Conservation (phyloP, 2,329 filamentous ascomycete species). For the Beauveria rudraprayagi region DNA sequence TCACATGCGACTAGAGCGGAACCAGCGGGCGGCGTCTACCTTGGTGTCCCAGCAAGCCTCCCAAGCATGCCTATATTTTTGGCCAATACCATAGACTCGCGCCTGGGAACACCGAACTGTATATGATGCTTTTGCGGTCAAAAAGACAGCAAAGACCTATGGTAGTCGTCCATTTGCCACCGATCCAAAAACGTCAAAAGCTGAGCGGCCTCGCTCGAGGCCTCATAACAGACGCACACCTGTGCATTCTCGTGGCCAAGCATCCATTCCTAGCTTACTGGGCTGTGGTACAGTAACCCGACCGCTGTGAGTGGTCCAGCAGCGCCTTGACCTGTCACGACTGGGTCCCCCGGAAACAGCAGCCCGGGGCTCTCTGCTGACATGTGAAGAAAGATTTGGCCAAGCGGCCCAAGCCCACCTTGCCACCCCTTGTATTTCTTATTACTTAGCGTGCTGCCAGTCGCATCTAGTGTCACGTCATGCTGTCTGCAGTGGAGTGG, state of each 20-base stretch:
- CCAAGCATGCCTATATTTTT: not conserved
- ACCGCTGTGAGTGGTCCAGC: conserved; percentile 3
- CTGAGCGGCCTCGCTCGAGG: not conserved
- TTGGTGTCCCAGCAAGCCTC: not conserved
- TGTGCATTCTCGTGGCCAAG: not conserved
- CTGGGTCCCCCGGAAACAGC: not conserved
- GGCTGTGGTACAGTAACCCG: not conserved
- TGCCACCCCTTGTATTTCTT: not conserved
- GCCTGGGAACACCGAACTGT: not conserved
- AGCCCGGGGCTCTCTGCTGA: not conserved
- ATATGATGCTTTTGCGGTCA: not conserved
- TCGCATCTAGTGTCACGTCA: not conserved
- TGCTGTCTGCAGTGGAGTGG: not conserved
- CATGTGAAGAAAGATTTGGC: not conserved
- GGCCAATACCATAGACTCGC: not conserved
- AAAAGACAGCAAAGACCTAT: not conserved
- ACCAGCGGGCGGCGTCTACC: not conserved
- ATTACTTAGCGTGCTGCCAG: no score
- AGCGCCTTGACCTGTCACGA: not conserved
- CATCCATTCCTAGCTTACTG: not conserved
- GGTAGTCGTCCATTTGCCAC: not conserved
- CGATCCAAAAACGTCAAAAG: not conserved
- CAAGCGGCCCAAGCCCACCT: not conserved
- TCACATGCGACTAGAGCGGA: conserved; percentile 11
- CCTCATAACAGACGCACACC: not conserved